phyloP scores from a whole-genome alignment of 2,329 filamentous ascomycete species.

The Cyanodermella asteris region DNA sequence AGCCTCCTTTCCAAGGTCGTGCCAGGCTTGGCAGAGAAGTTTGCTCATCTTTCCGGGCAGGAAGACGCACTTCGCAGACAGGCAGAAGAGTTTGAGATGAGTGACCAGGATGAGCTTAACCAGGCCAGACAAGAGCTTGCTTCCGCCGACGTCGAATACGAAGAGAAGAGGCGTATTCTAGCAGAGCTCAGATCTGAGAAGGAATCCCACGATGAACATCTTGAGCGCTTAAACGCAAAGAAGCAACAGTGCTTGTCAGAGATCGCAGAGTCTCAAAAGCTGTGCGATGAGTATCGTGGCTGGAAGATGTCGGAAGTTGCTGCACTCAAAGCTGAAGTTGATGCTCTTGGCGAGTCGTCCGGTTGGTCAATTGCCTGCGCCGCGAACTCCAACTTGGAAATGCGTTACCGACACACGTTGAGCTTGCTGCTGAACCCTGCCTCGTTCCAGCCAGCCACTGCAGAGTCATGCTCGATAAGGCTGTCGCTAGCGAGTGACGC shows the following conservation, averaged over 20 bases:
- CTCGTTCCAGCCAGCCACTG: slow-evolving; percentile 28
- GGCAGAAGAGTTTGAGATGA: slow-evolving; percentile 55
- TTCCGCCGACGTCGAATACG: slow-evolving; percentile 43
- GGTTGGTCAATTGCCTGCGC: slow-evolving; percentile 54
- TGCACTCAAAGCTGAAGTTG: slow-evolving; percentile 44
- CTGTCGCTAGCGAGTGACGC: too few relatives aligned
- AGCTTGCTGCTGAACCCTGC: slow-evolving; percentile 50
- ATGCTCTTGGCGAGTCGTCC: slow-evolving; percentile 40
- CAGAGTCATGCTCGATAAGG: too few relatives aligned
- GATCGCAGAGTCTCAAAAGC: slow-evolving; percentile 60
- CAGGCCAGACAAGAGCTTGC: slow-evolving; percentile 47
- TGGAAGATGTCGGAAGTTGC: slow-evolving; percentile 71
- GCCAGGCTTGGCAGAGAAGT: slow-evolving; percentile 39
- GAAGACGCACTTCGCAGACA: slow-evolving; percentile 45
- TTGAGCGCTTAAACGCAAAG: slow-evolving; percentile 39
- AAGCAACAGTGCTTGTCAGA: slow-evolving; percentile 51
- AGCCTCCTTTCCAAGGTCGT: slow-evolving; percentile 44
- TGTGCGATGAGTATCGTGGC: slow-evolving; percentile 71
- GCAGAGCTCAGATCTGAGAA: slow-evolving; percentile 44
- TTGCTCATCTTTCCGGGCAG: slow-evolving; percentile 40
- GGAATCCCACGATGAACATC: slow-evolving; percentile 36
- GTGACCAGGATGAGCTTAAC: slow-evolving; percentile 59
- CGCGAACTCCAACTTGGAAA: slow-evolving; percentile 40
- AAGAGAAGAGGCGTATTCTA: slow-evolving; percentile 45
- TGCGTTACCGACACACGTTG: slow-evolving; percentile 51